These are phyloP conservation scores for Suillus lakei DNA, from an alignment of 768 basidiomycete species.

Conservation along the genomic window DNA sequence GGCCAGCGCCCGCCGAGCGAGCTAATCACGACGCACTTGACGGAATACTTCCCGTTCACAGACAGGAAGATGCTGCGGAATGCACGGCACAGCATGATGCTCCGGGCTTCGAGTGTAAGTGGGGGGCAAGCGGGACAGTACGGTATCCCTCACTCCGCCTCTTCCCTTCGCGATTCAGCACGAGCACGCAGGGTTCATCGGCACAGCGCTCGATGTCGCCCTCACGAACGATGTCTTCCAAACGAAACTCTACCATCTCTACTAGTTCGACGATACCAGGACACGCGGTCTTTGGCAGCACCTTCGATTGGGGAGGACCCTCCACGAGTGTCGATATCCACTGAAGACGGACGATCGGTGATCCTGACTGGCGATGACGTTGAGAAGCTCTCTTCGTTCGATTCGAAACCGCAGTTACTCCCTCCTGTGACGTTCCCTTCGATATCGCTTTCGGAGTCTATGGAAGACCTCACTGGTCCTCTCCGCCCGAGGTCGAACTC, in stretches of 20 bases:
- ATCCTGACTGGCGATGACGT: conserved; percentile 61
- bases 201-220: conserved; percentile 44
- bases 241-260: conserved; percentile 43
- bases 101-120: conserved; percentile 51
- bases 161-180: conserved; percentile 45
- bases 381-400: conserved; percentile 30
- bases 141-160: conserved; percentile 46
- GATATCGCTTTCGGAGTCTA: conserved; percentile 81
- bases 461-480: conserved; percentile 56
- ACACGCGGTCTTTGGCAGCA: conserved; percentile 35
- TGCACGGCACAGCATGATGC: conserved; percentile 87
- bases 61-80: conserved; percentile 93
- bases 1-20: conserved; percentile 98
- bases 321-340: conserved; percentile 77
- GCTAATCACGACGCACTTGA: conserved; percentile 91
- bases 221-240: conserved; percentile 52
- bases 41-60: conserved; percentile 93
- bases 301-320: conserved; percentile 48
- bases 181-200: conserved; percentile 36
- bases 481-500: conserved; percentile 48
- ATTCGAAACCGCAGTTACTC: conserved; percentile 59
- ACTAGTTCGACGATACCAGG: conserved; percentile 40
- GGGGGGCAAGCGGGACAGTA: conserved; percentile 52
- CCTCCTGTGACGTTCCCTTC: conserved; percentile 81
- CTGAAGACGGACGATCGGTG: conserved; percentile 69